Evolutionary conservation across 352 stramenopile genomes (phyloP).

Genomic region (Globisporangium takayamanum): DNA sequence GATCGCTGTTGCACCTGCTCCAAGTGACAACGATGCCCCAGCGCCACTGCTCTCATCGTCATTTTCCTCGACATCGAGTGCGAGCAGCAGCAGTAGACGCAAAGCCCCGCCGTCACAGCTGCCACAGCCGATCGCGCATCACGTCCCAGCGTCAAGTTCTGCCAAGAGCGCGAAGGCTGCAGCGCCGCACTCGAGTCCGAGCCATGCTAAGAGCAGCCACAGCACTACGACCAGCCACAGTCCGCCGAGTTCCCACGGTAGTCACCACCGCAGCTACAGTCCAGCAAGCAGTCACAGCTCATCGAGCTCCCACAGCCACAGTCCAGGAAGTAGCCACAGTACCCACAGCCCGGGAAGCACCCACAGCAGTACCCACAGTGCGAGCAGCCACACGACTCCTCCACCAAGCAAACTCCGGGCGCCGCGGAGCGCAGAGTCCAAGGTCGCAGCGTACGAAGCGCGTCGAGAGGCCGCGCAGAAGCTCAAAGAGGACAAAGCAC

Average conservation of each 20-base stretch:
- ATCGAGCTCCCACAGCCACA: neutral
- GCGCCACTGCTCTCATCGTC: neutral
- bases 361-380: neutral
- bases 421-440: slow-evolving; percentile 6
- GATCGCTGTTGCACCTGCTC: neutral
- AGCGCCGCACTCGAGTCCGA: no score
- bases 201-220: no score
- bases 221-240: no score
- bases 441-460: slow-evolving; percentile 39
- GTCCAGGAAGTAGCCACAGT: neutral
- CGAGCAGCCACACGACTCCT: slow-evolving; percentile 7
- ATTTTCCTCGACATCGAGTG: no score
- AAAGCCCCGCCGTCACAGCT: no score
- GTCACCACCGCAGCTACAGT: no score
- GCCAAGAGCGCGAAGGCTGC: no score
- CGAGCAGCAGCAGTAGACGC: no score
- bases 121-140: no score
- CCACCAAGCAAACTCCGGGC: slow-evolving; percentile 19
- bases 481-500: slow-evolving; percentile 63
- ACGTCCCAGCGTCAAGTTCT: no score
- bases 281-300: no score
- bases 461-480: slow-evolving; percentile 55
- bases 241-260: no score
- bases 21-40: neutral
- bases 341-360: neutral